Evolutionary conservation across 768 basidiomycete species (phyloP), one percentile per base, ranked within the genome.

Genomic region (Lentinus tigrinus): DNA sequence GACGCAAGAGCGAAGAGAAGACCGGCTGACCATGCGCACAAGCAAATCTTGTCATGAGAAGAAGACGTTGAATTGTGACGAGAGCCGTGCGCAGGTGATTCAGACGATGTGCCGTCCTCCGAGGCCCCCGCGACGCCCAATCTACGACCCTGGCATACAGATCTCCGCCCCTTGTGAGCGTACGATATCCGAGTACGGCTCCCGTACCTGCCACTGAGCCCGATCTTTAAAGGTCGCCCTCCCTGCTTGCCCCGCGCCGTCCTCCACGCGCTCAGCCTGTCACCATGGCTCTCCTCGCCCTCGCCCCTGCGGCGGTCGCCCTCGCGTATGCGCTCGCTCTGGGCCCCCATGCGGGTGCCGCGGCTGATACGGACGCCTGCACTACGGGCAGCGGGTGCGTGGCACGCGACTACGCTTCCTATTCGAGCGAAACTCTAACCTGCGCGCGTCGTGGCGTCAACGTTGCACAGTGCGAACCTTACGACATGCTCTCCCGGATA

Each of bases 401-500:
- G 3, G 8, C 4, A n/a, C 21, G 21, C 13, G 21, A 2, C 14
- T 11, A 2, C 6, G 14, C 28, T 7, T 5, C 24, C 7, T 9
- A 1, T 19, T 8, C 34, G 14, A 26, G 31, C 37, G 36, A 14
- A 16, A 31, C 53, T 39, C 36, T 31, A 9, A 36, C 24, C 23
- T 38, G 44, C 23, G n/a, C 40, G 50, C 34, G 39, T 31, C 31
- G 31, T 31, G 31, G 31, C 31, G 31, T 26, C 34, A 38, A 17
- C 39, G 46, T 34, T 16, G 10, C 31, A 3, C 55, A 61, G 60
- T 14, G 27, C 60, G 42, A 61, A 57, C 43, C 14, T 49, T 36
- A 56, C 60, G 17, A 54, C 47, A 1, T 61, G 60, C 55, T 61
- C 60, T 19, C 19, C 46, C 27, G 60, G 55, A 21, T 61, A 42